Conservation (phyloP, 164 flowering plant genomes). For the Berberis thunbergii region DNA sequence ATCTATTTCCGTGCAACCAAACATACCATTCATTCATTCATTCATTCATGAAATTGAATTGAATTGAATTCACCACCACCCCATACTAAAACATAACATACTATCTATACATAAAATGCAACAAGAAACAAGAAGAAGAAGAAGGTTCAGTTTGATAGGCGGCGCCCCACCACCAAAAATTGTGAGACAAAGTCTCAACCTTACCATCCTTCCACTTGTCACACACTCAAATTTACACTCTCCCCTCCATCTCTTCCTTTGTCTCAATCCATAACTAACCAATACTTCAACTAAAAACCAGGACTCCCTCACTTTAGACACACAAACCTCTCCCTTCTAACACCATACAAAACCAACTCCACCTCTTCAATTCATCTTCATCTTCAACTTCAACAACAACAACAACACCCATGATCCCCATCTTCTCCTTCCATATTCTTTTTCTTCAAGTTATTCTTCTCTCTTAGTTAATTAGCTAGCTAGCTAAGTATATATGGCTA, state of each 20-base stretch:
- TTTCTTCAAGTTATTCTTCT: slow-evolving; percentile 1
- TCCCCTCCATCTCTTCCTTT: background rate
- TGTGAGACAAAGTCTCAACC: slow-evolving; percentile 36
- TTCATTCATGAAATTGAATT: background rate
- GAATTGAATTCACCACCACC: too few relatives aligned
- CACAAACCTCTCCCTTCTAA: background rate
- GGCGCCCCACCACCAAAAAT: slow-evolving; percentile 5
- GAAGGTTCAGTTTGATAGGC: background rate
- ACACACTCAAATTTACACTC: slow-evolving; percentile 8
- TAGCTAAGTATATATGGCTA: slow-evolving; percentile 9
- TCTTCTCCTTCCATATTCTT: slow-evolving; percentile 4
- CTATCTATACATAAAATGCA: background rate
- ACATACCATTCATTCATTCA: too few relatives aligned
- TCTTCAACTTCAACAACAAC: background rate
- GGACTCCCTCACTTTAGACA: slow-evolving; percentile 16
- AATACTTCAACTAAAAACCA: slow-evolving; percentile 40
- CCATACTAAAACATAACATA: background rate
- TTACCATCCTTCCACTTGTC: slow-evolving; percentile 52
- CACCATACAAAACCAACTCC: slow-evolving; percentile 22
- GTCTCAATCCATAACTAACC: slow-evolving; percentile 22
- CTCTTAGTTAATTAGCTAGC: too few relatives aligned
- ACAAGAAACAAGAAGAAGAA: too few relatives aligned
- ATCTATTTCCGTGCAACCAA: too few relatives aligned
- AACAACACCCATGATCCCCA: background rate
- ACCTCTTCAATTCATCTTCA: background rate